Base-by-base conservation (phyloP, 768 basidiomycete species). In the Lactarius evosmus region DNA sequence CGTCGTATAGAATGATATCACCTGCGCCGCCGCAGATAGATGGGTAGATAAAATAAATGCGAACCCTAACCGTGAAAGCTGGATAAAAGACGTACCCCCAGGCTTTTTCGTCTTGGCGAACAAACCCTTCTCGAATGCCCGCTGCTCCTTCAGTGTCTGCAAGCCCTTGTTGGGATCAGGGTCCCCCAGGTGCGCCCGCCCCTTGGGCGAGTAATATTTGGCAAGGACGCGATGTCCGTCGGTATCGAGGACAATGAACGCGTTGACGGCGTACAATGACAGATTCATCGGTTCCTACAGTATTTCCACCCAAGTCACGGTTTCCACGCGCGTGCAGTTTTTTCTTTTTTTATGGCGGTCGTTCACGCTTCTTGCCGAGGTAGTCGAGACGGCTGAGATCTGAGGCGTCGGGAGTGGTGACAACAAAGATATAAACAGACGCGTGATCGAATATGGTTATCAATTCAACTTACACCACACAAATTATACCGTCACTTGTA, bases 71-170 rank as follows among this genome's bases (percentile, higher is more conserved):
- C 29, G 1, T n/a, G 16, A 52, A 16, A 4, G 27, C 16, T 29
- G 17, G 17, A 32, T 22, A 4, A 22, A 25, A 46, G 11, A 73
- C 81, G 73, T 75, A 96, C 95, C 93, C 77, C 91, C 91, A 14
- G 91, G 81, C 73, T 95, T 93, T 77, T 94, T 94, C 0, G 96
- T 97, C 78, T 99, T 99, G 70, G 92, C 88, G 83, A 87, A 96
- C 36, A 98, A 79, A 0, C 90, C 90, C 79, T 97, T 96, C 80
- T 99, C 97, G 73, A 98, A 98, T 9, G 87, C 84, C 58, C 91
- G 88, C 74, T 97, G 96, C 72, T 99, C 96, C 75, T 98, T 98
- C 69, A 93, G 73, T 6, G 85, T 84, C 16, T 80, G 76, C 30
- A 89, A 78, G 53, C 83, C 80, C 70, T 88, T 89, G 49, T 70